phyloP scores from a whole-genome alignment of 768 basidiomycete genomes.

The Fistulinella prunicolor region DNA sequence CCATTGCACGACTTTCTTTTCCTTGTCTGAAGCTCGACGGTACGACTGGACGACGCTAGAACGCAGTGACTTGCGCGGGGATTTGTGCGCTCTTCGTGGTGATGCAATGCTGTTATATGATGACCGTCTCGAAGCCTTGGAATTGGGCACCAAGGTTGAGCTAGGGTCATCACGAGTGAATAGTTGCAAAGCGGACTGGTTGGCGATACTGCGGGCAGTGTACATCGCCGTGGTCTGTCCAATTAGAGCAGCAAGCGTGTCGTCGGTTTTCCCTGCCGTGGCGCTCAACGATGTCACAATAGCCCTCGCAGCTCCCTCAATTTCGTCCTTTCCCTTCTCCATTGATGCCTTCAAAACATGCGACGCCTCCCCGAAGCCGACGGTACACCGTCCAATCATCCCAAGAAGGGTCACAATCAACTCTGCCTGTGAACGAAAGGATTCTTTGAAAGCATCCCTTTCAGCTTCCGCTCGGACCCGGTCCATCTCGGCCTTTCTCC shows the following conservation, averaged over 20 bases:
- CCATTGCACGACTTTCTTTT: conserved; percentile 84
- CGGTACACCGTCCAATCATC: conserved; percentile 76
- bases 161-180: conserved; percentile 47
- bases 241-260: conserved; percentile 61
- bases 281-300: conserved; percentile 51
- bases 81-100: conserved; percentile 51
- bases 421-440: conserved; percentile 62
- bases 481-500: conserved; percentile 70
- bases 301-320: conserved; percentile 41
- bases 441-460: conserved; percentile 58
- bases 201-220: conserved; percentile 44
- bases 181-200: conserved; percentile 40
- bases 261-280: conserved; percentile 66
- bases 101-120: conserved; percentile 41
- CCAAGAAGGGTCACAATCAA: conserved; percentile 71
- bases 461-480: conserved; percentile 62
- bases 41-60: conserved; percentile 61
- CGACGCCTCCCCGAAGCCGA: conserved; percentile 61
- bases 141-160: conserved; percentile 46
- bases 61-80: conserved; percentile 74
- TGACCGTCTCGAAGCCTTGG: conserved; percentile 41
- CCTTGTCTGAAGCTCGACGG: conserved; percentile 61
- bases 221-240: conserved; percentile 68
- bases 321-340: conserved; percentile 36
- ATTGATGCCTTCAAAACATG: conserved; percentile 40